Evolutionary conservation across 1,139 yeast genomes (phyloP).

Genomic region (Blastobotrys elegans): DNA sequence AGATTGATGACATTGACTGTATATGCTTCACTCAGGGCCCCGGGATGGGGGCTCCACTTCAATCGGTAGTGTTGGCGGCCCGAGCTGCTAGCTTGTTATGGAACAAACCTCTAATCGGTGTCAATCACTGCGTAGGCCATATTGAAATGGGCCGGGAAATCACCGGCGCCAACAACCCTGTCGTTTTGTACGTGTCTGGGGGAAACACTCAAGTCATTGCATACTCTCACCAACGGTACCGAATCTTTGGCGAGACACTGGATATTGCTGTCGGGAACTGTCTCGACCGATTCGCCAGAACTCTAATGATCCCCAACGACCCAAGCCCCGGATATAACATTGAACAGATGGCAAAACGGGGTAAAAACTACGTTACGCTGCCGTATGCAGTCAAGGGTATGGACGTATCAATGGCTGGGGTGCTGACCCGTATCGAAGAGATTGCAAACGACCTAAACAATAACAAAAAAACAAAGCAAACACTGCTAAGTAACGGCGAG

Average conservation of each 20-base stretch:
- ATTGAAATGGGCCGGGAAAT: constrained; percentile 99
- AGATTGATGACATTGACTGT: constrained; percentile 63
- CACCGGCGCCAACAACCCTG: constrained; percentile 93
- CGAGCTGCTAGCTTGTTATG: constrained; percentile 77
- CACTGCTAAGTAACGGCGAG: constrained; percentile 43
- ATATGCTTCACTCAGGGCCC: constrained; percentile 97
- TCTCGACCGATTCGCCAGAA: constrained; percentile 90
- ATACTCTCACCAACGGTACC: constrained; percentile 82
- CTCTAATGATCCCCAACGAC: constrained; percentile 77
- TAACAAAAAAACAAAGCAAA: constrained; percentile 48
- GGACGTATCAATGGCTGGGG: constrained; percentile 97
- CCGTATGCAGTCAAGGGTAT: constrained; percentile 98
- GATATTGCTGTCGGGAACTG: constrained; percentile 98
- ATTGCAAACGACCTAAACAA: constrained; percentile 66
- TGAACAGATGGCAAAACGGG: constrained; percentile 83
- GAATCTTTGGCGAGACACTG: constrained; percentile 94
- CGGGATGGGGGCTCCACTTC: constrained; percentile 99
- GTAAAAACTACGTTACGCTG: constrained; percentile 62
- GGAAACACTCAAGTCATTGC: constrained; percentile 99
- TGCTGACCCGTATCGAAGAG: constrained; percentile 75
- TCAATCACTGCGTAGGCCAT: constrained; percentile 96
- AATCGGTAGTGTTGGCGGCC: constrained; percentile 89
- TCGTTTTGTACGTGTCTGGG: constrained; percentile 93
- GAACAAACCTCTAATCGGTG: constrained; percentile 85
- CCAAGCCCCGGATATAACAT: constrained; percentile 98